These are phyloP conservation scores for Phalaenopsis hybrid DNA, from an alignment of 116 monocot species.

Conservation along the genomic window DNA sequence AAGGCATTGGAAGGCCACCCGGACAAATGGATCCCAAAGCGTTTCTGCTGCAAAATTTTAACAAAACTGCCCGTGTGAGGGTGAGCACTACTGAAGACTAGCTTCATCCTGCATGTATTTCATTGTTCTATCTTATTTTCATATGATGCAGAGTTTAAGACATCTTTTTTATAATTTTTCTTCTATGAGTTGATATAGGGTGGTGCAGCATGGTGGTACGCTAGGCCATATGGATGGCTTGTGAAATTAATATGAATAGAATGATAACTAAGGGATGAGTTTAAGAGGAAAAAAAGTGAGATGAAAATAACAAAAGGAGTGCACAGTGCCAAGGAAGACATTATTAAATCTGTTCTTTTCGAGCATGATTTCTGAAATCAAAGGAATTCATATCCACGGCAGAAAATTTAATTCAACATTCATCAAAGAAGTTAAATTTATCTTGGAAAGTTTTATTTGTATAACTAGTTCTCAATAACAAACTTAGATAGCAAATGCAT, in stretches of 20 bases:
- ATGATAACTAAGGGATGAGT: background rate
- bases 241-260: background rate
- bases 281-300: too few species aligned
- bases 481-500: too few species aligned
- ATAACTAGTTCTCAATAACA: too few species aligned
- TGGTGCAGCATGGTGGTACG: background rate
- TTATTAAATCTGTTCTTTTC: too few species aligned
- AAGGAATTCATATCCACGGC: background rate
- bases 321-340: too few species aligned
- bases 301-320: too few species aligned
- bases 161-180: background rate
- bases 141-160: background rate
- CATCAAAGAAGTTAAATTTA: too few species aligned
- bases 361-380: background rate
- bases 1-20: slow-evolving; percentile 89
- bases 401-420: too few species aligned
- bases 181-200: background rate
- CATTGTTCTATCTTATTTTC: background rate
- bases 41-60: slow-evolving; percentile 83
- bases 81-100: slow-evolving; percentile 27
- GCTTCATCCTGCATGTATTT: background rate
- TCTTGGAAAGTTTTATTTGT: too few species aligned
- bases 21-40: slow-evolving; percentile 99
- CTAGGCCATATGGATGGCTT: background rate
- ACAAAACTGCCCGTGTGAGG: slow-evolving; percentile 51